phyloP scores from a whole-genome alignment of 768 basidiomycete genomes.

The Psilocybe sp. region DNA sequence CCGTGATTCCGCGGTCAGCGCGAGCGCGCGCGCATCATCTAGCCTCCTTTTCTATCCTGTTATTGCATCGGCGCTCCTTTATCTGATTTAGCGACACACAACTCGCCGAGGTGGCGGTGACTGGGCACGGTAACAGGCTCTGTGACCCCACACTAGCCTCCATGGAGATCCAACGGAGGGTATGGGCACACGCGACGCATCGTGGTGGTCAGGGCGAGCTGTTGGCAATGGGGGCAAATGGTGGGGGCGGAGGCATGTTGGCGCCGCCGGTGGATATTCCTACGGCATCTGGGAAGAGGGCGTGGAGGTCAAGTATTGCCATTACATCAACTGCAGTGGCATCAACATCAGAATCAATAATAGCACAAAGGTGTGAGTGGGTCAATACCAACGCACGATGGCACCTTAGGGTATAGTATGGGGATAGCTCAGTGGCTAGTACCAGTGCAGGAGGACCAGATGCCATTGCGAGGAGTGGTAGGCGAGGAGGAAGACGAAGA shows the following conservation, averaged over 20 bases:
- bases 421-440: not conserved
- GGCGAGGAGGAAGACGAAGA: constrained; percentile 48
- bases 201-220: not conserved
- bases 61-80: too few species aligned
- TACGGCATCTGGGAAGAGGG: not conserved
- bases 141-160: too few species aligned
- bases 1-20: too few species aligned
- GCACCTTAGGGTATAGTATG: not conserved
- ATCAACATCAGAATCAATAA: not conserved
- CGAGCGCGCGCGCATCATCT: too few species aligned
- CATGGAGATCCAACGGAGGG: too few species aligned
- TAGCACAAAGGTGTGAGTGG: not conserved
- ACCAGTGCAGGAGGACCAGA: constrained; percentile 3
- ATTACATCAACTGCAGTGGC: not conserved
- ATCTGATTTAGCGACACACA: too few species aligned
- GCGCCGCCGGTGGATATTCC: constrained; percentile 1
- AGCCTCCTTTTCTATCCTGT: too few species aligned
- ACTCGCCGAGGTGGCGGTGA: too few species aligned
- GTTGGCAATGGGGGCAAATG: not conserved
- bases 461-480: constrained; percentile 28
- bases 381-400: not conserved
- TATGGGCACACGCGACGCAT: not conserved
- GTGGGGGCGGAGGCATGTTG: not conserved
- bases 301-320: not conserved
- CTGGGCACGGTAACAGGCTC: too few species aligned